Conservation (phyloP, 208 protist species). For the Trypanosoma scelopori region DNA sequence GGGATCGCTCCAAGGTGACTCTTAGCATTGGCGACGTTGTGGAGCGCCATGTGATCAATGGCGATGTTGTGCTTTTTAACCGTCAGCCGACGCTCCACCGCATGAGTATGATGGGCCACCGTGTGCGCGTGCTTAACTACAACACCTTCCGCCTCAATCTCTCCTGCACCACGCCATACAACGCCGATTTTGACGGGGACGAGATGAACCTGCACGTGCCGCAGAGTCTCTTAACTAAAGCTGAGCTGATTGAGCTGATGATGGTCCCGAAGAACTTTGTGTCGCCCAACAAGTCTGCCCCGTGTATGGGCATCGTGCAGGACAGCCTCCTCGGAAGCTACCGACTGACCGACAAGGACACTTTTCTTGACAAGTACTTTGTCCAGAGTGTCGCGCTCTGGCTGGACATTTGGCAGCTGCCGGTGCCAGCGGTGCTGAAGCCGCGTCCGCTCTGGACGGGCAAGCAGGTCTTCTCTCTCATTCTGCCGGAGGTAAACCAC, state of each 20-base stretch:
- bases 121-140: conserved; percentile 97
- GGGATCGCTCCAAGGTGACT: conserved; percentile 78
- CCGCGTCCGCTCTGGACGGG: conserved; percentile 98
- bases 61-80: conserved; percentile 99
- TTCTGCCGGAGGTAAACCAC: conserved; percentile 96
- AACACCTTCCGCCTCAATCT: conserved; percentile 99
- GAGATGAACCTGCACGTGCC: conserved; percentile 99
- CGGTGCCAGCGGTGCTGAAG: conserved; percentile 98
- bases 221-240: conserved; percentile 96
- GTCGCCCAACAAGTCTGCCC: conserved; percentile 97
- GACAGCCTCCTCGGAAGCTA: conserved; percentile 96
- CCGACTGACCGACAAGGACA: conserved; percentile 95
- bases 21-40: conserved; percentile 94
- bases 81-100: conserved; percentile 99
- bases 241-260: conserved; percentile 98
- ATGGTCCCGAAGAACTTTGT: conserved; percentile 99
- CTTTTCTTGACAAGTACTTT: conserved; percentile 96
- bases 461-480: conserved; percentile 99
- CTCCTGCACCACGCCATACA: conserved; percentile 99
- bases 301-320: conserved; percentile 99
- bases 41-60: conserved; percentile 98
- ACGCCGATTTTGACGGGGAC: conserved; percentile 99
- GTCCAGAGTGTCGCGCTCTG: conserved; percentile 98
- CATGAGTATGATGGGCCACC: conserved; percentile 99
- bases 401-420: conserved; percentile 95